Percentiles rank a stretch among this genome's conserved stretches.
Evolutionary conservation across 495 filamentous ascomycete species (phyloP).

Genomic region (Lasiosphaeria hispida): DNA sequence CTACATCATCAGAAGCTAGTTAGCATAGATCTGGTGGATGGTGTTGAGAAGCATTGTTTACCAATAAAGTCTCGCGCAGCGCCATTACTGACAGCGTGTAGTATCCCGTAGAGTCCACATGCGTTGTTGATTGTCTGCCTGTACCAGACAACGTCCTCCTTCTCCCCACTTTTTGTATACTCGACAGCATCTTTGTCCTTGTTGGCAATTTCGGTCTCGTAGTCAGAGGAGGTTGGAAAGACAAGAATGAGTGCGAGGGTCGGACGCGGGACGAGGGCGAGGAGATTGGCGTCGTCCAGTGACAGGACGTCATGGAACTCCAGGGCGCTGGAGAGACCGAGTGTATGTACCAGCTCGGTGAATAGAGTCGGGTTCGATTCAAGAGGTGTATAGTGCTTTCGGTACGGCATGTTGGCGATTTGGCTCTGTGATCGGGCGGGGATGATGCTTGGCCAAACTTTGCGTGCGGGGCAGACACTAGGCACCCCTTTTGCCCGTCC

Average conservation of each 20-base stretch:
- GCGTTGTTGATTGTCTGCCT: conserved; percentile 79
- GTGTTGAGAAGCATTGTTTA: too few relatives aligned
- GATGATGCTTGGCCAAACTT: too few relatives aligned
- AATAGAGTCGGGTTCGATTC: conserved; percentile 43
- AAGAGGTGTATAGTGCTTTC: conserved; percentile 35
- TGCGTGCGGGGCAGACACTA: too few relatives aligned
- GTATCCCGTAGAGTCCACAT: conserved; percentile 71
- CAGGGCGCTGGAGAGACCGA: conserved; percentile 58
- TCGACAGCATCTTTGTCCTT: conserved; percentile 21
- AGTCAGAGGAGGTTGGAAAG: conserved; percentile 58
- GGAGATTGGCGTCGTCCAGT: conserved; percentile 63
- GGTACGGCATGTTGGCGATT: conserved; percentile 13
- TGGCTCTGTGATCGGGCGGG: too few relatives aligned
- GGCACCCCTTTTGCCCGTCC: too few relatives aligned
- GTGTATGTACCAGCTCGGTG: conserved; percentile 50
- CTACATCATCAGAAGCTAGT: background rate
- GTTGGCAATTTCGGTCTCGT: conserved; percentile 38
- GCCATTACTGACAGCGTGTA: conserved; percentile 67
- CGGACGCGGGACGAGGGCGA: conserved; percentile 67
- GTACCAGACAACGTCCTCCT: conserved; percentile 61
- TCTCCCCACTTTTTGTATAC: conserved; percentile 33
- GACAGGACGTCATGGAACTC: conserved; percentile 71
- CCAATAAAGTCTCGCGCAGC: conserved; percentile 38
- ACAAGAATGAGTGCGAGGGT: conserved; percentile 68
- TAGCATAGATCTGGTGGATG: background rate